phyloP scores from a whole-genome alignment of 306 rosid genomes.

The Potentilla sterilis region DNA sequence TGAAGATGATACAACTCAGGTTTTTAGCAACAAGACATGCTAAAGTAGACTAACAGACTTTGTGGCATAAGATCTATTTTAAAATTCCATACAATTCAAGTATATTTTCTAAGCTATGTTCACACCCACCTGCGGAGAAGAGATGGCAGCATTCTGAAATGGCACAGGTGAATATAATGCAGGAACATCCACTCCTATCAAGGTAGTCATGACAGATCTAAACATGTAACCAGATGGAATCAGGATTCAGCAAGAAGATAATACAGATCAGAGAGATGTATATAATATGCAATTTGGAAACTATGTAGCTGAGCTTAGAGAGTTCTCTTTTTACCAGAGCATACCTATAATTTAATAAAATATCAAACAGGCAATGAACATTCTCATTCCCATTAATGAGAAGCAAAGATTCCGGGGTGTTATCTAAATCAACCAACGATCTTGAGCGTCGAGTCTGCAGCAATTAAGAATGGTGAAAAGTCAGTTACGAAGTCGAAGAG shows the following conservation, averaged over 20 bases:
- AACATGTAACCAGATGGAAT: constrained; percentile 25
- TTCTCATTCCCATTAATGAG: constrained; percentile 60
- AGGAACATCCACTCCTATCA: constrained; percentile 79
- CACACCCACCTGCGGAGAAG: constrained; percentile 71
- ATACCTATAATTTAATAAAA: constrained; percentile 85
- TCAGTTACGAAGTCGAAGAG: background rate
- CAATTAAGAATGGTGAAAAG: constrained; percentile 12
- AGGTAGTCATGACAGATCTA: constrained; percentile 69
- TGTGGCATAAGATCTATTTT: background rate
- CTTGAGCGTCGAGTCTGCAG: constrained; percentile 65
- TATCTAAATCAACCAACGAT: constrained; percentile 66
- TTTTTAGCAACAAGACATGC: background rate
- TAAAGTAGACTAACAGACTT: background rate
- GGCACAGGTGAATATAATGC: constrained; percentile 77
- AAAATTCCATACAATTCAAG: background rate
- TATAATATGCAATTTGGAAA: constrained; percentile 20
- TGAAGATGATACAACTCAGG: background rate
- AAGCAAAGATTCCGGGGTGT: constrained; percentile 77
- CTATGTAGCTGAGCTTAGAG: constrained; percentile 12
- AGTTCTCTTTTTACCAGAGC: background rate
- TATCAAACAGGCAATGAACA: constrained; percentile 77
- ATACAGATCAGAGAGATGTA: constrained; percentile 10
- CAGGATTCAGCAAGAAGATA: constrained; percentile 24
- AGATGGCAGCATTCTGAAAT: constrained; percentile 75
- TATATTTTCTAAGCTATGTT: background rate